These are phyloP conservation scores for Xylaria multiplex DNA, from an alignment of 2,329 filamentous ascomycete species.

Conservation along the genomic window DNA sequence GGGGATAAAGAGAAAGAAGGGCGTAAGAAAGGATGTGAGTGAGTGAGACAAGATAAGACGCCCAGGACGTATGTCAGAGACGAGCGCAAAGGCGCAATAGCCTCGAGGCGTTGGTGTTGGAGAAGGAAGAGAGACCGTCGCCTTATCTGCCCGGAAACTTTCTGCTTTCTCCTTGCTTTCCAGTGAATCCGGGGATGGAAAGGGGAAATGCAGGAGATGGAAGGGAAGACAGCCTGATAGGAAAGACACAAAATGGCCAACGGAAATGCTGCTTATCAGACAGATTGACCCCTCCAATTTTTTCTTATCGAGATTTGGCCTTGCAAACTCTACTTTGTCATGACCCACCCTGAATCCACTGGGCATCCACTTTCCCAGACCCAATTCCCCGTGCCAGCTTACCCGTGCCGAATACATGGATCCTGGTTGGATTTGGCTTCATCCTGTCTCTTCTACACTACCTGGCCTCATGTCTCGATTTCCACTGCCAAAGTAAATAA, in stretches of 20 bases:
- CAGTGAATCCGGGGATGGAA: not conserved
- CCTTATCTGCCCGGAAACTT: slow-evolving; percentile 34
- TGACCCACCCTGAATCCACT: slow-evolving; percentile 17
- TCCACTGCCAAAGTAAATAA: no score
- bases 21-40: not conserved
- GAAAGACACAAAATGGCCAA: slow-evolving; percentile 28
- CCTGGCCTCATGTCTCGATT: no score
- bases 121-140: slow-evolving; percentile 32
- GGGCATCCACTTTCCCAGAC: not conserved
- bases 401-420: slow-evolving; percentile 21
- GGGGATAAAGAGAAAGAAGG: slow-evolving; percentile 14
- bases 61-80: slow-evolving; percentile 17
- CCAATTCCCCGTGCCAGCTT: not conserved
- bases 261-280: slow-evolving; percentile 37
- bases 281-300: slow-evolving; percentile 39
- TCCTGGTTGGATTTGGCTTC: slow-evolving; percentile 3
- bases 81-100: slow-evolving; percentile 32
- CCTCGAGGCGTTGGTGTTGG: slow-evolving; percentile 35
- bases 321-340: slow-evolving; percentile 23
- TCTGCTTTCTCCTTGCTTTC: slow-evolving; percentile 3
- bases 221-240: slow-evolving; percentile 21
- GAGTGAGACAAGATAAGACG: slow-evolving; percentile 4
- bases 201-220: slow-evolving; percentile 18
- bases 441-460: no score
- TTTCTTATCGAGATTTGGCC: slow-evolving; percentile 29